A percentile compares a stretch with the other conserved stretches of the same genome.
These are phyloP conservation scores for Grosmannia serpens DNA, from an alignment of 2,329 filamentous ascomycete species.

Conservation along the genomic window DNA sequence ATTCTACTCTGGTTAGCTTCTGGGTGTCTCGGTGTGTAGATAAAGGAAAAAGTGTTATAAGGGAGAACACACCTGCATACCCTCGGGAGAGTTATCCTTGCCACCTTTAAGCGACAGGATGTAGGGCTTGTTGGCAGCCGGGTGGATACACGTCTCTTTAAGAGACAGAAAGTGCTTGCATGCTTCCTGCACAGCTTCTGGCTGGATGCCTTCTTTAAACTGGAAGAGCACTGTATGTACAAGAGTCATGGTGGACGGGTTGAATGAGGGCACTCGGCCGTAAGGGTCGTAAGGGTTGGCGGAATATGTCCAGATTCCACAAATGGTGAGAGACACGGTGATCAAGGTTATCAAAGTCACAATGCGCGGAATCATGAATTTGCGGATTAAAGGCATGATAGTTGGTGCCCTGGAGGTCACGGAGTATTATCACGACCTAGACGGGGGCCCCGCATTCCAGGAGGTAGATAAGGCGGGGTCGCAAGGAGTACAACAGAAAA, in stretches of 20 bases:
- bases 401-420: not conserved
- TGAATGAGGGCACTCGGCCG: not conserved
- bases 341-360: not conserved
- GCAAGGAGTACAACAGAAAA: not conserved
- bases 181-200: constrained; percentile 14
- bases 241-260: not conserved
- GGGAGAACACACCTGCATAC: constrained; percentile 36
- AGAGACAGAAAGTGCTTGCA: constrained; percentile 33
- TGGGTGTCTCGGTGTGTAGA: not conserved
- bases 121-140: constrained; percentile 45
- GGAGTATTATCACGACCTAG: not conserved
- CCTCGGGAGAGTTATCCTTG: constrained; percentile 50
- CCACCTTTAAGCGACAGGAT: constrained; percentile 48
- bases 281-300: not conserved
- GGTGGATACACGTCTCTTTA: constrained; percentile 50
- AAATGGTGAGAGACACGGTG: not conserved
- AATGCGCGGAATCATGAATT: not conserved
- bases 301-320: not conserved
- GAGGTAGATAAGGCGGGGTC: not conserved
- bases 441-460: not conserved
- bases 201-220: not conserved
- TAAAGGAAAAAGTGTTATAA: not conserved
- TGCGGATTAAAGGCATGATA: not conserved
- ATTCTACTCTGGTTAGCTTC: constrained; percentile 27
- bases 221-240: constrained; percentile 3